These are phyloP conservation scores for Cyclostephanos tholiformis DNA, from an alignment of 108 stramenopile species.

Conservation along the genomic window DNA sequence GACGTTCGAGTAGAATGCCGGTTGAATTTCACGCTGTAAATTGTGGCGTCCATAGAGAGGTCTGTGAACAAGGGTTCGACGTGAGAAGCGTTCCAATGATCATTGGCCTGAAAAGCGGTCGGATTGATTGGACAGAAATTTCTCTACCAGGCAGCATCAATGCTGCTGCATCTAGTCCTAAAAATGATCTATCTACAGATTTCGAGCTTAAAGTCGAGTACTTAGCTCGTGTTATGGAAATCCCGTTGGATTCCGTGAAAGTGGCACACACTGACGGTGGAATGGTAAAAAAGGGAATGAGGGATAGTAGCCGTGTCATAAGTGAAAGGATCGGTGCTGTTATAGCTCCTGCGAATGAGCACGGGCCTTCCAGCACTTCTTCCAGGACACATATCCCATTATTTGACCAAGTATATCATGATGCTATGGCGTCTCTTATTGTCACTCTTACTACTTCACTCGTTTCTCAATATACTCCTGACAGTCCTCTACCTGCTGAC, in stretches of 20 bases:
- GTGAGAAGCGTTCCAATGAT: conserved; percentile 43
- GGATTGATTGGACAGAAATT: conserved; percentile 29
- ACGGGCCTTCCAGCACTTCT: not conserved
- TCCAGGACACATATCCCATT: not conserved
- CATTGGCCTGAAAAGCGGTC: conserved; percentile 45
- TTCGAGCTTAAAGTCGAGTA: conserved; percentile 22
- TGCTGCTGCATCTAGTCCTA: conserved; percentile 9
- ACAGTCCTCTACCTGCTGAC: conserved; percentile 32
- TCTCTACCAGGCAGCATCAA: conserved; percentile 15
- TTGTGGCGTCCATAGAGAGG: conserved; percentile 46
- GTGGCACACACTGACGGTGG: conserved; percentile 4
- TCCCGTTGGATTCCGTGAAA: conserved; percentile 22
- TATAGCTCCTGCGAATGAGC: not conserved
- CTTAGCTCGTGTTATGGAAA: not conserved
- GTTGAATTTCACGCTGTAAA: conserved; percentile 52
- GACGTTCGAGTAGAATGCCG: conserved; percentile 41
- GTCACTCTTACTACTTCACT: conserved; percentile 34
- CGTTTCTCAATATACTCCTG: conserved; percentile 29
- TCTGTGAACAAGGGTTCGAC: conserved; percentile 43
- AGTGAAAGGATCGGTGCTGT: not conserved
- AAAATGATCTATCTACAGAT: conserved; percentile 20
- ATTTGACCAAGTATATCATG: conserved; percentile 39
- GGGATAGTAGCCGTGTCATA: not conserved
- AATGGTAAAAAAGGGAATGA: not conserved
- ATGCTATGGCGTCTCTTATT: conserved; percentile 36